phyloP scores from a whole-genome alignment of 1,284 basidiomycete genomes.

The Ganoderma lucidum region DNA sequence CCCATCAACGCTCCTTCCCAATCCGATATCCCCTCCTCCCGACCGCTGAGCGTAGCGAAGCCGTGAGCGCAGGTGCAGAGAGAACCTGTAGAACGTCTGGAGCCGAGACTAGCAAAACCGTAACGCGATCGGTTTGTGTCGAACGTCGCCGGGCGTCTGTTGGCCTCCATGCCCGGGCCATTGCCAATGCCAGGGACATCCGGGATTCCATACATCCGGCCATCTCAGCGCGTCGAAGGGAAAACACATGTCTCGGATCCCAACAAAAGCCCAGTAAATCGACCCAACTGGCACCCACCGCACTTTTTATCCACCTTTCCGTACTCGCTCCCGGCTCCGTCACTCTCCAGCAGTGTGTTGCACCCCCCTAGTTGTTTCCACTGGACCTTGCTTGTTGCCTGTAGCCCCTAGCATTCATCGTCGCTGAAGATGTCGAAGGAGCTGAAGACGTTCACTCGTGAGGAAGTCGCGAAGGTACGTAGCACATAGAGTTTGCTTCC shows the following conservation, averaged over 20 bases:
- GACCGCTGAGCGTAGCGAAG: too few species aligned
- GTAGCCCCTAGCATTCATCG: neutral
- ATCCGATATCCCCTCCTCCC: too few species aligned
- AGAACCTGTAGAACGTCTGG: too few species aligned
- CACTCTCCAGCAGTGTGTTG: neutral
- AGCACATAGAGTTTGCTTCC: neutral
- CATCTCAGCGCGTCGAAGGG: conserved; percentile 17
- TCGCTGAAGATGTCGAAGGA: conserved; percentile 48
- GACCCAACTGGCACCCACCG: neutral
- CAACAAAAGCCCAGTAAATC: neutral
- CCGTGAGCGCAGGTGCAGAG: too few species aligned
- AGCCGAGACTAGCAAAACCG: too few species aligned
- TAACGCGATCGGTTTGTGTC: neutral
- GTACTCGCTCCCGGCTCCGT: neutral
- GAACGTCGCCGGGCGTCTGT: conserved; percentile 7
- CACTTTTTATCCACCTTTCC: conserved; percentile 1
- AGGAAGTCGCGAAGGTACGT: conserved; percentile 63
- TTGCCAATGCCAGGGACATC: neutral
- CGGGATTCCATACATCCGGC: conserved; percentile 15
- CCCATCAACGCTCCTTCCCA: too few species aligned
- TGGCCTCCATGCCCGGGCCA: conserved; percentile 3
- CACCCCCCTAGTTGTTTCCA: neutral
- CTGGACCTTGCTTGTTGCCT: neutral
- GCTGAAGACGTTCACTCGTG: conserved; percentile 55
- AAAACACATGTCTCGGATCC: conserved; percentile 29